Conservation (phyloP, 2,329 filamentous ascomycete species). For the Colletotrichum siamense region DNA sequence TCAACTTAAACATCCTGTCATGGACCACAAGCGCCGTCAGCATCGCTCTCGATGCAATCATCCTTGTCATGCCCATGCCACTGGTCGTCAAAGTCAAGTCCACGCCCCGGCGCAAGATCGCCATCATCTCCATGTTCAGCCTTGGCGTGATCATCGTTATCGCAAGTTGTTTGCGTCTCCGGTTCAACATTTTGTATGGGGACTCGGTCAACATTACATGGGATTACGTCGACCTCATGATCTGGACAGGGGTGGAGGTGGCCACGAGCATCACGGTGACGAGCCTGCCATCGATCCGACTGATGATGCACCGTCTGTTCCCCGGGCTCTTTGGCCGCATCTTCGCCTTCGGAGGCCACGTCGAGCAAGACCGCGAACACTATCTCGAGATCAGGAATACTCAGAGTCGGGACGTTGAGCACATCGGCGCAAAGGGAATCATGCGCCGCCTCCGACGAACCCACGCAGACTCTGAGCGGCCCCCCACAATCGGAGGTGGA, state of each 20-base stretch:
- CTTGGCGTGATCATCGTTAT: conserved; percentile 45
- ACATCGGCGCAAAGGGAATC: not conserved
- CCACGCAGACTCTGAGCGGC: not conserved
- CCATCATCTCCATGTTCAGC: conserved; percentile 48
- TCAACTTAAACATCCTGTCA: not conserved
- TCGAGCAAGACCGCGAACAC: not conserved
- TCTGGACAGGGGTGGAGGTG: conserved; percentile 48
- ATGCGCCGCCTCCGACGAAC: not conserved
- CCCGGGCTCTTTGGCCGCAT: not conserved
- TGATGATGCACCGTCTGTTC: conserved; percentile 25
- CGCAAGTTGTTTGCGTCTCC: conserved; percentile 38
- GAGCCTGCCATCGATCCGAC: conserved; percentile 44
- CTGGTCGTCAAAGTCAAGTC: conserved; percentile 42
- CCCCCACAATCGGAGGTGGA: not conserved
- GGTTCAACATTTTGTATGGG: conserved; percentile 35
- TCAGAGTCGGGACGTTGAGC: not conserved
- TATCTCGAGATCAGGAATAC: not conserved
- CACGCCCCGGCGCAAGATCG: conserved; percentile 45
- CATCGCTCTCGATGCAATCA: conserved; percentile 47
- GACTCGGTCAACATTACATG: conserved; percentile 40
- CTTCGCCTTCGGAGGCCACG: conserved; percentile 13
- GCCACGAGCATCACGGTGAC: conserved; percentile 43
- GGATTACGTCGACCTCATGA: conserved; percentile 42
- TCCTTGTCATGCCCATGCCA: conserved; percentile 49
- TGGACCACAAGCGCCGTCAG: conserved; percentile 35